Conservation (phyloP, 306 rosid species). For the Gastrolobium bilobum region DNA sequence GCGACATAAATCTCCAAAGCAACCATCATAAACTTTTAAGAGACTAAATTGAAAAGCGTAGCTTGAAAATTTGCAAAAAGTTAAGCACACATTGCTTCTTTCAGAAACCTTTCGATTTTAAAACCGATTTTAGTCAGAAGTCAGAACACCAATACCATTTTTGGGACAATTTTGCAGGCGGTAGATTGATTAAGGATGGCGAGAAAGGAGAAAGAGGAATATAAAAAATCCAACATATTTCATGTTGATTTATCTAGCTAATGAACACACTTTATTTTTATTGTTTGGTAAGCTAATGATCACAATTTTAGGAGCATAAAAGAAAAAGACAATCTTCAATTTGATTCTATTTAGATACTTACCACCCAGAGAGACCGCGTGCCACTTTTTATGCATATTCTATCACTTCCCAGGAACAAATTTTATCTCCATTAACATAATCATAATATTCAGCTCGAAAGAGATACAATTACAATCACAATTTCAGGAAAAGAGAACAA, state of each 20-base stretch:
- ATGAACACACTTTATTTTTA: neutral
- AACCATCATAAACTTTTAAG: slow-evolving; percentile 8
- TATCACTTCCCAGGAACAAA: slow-evolving; percentile 39
- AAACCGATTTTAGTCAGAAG: neutral
- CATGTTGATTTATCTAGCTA: slow-evolving; percentile 13
- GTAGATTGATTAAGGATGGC: slow-evolving; percentile 14
- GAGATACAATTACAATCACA: slow-evolving; percentile 25
- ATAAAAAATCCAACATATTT: slow-evolving; percentile 14
- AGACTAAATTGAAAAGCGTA: neutral
- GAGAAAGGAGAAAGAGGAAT: slow-evolving; percentile 6
- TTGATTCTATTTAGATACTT: slow-evolving; percentile 19
- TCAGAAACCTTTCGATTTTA: slow-evolving; percentile 36
- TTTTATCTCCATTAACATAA: neutral
- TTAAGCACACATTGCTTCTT: slow-evolving; percentile 15
- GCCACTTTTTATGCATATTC: slow-evolving; percentile 27
- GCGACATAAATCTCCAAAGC: slow-evolving; percentile 8
- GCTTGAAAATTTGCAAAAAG: slow-evolving; percentile 8
- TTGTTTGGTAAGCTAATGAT: neutral
- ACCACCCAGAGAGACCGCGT: neutral
- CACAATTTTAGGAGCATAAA: slow-evolving; percentile 34
- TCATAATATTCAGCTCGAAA: slow-evolving; percentile 23
- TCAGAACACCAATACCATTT: slow-evolving; percentile 26
- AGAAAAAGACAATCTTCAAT: slow-evolving; percentile 13
- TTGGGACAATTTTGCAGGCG: slow-evolving; percentile 12
- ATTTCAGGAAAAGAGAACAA: slow-evolving; percentile 42